Evolutionary conservation across 352 stramenopile species (phyloP).

Genomic region (Halophytophthora batemanensis): DNA sequence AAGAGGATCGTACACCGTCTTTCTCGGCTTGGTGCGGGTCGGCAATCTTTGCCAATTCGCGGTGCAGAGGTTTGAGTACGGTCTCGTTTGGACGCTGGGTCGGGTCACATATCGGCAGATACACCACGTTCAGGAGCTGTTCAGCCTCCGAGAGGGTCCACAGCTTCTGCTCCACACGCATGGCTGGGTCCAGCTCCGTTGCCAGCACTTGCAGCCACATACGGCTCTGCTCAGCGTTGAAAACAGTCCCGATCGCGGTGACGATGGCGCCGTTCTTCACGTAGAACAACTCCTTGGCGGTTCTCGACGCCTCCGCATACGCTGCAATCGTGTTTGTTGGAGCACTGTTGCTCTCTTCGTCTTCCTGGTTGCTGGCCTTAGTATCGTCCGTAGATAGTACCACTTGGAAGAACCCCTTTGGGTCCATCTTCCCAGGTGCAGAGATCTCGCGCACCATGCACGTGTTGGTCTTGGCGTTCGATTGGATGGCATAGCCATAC

Average conservation of each 20-base stretch:
- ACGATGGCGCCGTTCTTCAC: constrained; percentile 51
- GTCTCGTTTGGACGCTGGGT: constrained; percentile 25
- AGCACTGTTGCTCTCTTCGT: constrained; percentile 1
- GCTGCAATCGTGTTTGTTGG: constrained; percentile 27
- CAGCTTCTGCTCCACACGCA: constrained; percentile 34
- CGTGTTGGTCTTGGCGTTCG: constrained; percentile 71
- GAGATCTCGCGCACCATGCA: constrained; percentile 77
- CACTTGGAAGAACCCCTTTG: constrained; percentile 60
- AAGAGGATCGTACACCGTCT: constrained; percentile 17
- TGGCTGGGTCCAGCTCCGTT: constrained; percentile 41
- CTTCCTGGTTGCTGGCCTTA: constrained; percentile 17
- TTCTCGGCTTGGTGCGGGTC: constrained; percentile 31
- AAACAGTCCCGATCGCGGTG: constrained; percentile 49
- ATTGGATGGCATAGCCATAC: constrained; percentile 75
- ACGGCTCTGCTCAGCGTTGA: constrained; percentile 37
- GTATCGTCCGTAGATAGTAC: constrained; percentile 9
- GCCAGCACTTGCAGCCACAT: constrained; percentile 71
- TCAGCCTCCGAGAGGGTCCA: constrained; percentile 36
- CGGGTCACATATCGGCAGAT: constrained; percentile 45
- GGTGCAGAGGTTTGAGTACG: constrained; percentile 38
- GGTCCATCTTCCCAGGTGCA: constrained; percentile 47
- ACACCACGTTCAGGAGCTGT: constrained; percentile 49
- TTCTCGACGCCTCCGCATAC: constrained; percentile 29
- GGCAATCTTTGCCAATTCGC: constrained; percentile 40
- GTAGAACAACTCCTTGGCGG: constrained; percentile 48